These are phyloP conservation scores for Fusarium sp. DNA, from an alignment of 2,329 filamentous ascomycete genomes.

Conservation along the genomic window DNA sequence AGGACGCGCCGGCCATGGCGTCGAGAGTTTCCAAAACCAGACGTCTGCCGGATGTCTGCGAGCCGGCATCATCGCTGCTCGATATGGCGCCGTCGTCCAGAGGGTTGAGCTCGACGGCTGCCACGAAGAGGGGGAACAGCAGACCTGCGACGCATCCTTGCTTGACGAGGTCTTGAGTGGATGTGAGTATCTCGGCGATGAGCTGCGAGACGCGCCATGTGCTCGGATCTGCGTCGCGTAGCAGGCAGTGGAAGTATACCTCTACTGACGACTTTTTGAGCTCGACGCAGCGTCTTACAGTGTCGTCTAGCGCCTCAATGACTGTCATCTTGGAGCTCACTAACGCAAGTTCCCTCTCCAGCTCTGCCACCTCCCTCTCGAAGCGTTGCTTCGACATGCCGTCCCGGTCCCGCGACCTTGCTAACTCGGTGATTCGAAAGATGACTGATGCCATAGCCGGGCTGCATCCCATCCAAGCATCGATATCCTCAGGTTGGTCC, in stretches of 20 bases:
- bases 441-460: constrained; percentile 59
- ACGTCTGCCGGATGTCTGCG: constrained; percentile 21
- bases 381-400: constrained; percentile 2
- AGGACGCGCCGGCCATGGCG: constrained; percentile 54
- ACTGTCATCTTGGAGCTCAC: background rate
- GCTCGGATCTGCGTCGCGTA: constrained; percentile 56
- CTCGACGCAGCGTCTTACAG: constrained; percentile 40
- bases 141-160: constrained; percentile 36
- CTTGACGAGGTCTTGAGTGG: constrained; percentile 17
- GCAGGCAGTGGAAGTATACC: constrained; percentile 59
- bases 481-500: constrained; percentile 29
- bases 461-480: constrained; percentile 63
- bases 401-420: constrained; percentile 44
- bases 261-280: constrained; percentile 55
- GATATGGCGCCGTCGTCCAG: constrained; percentile 25
- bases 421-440: constrained; percentile 60
- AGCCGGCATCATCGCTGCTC: background rate
- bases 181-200: constrained; percentile 20
- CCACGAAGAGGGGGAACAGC: constrained; percentile 37
- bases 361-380: background rate
- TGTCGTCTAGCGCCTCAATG: constrained; percentile 19
- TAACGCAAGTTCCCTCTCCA: constrained; percentile 9
- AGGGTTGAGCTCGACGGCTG: constrained; percentile 36
- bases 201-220: constrained; percentile 31
- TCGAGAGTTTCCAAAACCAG: constrained; percentile 41